Percentiles rank a stretch among this genome's conserved stretches.
Conservation (phyloP, 306 rosid species). For the Vigna hirtella region DNA sequence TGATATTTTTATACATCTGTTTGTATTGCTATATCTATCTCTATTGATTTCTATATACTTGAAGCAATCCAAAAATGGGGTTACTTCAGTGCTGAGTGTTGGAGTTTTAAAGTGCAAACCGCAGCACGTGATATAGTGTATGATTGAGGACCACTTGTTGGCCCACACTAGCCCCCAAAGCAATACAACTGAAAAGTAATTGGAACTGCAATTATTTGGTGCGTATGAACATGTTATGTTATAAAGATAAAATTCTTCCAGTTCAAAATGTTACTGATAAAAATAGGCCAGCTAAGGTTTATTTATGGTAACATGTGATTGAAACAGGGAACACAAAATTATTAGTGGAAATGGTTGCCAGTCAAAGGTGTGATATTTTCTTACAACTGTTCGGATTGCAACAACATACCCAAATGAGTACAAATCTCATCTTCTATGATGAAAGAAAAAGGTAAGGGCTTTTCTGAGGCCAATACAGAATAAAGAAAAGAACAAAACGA, state of each 20-base stretch:
- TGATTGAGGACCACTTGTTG: slow-evolving; percentile 23
- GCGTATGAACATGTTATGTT: slow-evolving; percentile 25
- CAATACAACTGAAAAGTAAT: slow-evolving; percentile 14
- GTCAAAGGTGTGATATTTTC: slow-evolving; percentile 43
- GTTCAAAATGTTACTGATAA: not conserved
- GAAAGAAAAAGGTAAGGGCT: slow-evolving; percentile 24
- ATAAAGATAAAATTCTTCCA: not conserved
- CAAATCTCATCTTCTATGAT: slow-evolving; percentile 37
- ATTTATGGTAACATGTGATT: slow-evolving; percentile 10
- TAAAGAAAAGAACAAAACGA: slow-evolving; percentile 25
- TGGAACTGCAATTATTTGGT: slow-evolving; percentile 13
- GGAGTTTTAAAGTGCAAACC: slow-evolving; percentile 9
- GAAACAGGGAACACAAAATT: not conserved
- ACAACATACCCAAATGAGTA: slow-evolving; percentile 45
- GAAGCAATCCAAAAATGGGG: slow-evolving; percentile 35
- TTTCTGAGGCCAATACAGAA: slow-evolving; percentile 22
- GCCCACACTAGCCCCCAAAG: not conserved
- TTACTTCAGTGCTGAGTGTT: slow-evolving; percentile 12
- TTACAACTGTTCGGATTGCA: slow-evolving; percentile 50
- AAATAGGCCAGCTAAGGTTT: slow-evolving; percentile 22
- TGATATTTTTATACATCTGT: too few relatives aligned
- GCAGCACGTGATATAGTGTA: slow-evolving; percentile 5
- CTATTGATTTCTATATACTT: too few relatives aligned
- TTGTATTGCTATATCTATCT: too few relatives aligned
- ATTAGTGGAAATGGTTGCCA: slow-evolving; percentile 18